A percentile compares a stretch with the other conserved stretches of the same genome.
phyloP scores from a whole-genome alignment of 306 rosid species.

The Vigna mungo region DNA sequence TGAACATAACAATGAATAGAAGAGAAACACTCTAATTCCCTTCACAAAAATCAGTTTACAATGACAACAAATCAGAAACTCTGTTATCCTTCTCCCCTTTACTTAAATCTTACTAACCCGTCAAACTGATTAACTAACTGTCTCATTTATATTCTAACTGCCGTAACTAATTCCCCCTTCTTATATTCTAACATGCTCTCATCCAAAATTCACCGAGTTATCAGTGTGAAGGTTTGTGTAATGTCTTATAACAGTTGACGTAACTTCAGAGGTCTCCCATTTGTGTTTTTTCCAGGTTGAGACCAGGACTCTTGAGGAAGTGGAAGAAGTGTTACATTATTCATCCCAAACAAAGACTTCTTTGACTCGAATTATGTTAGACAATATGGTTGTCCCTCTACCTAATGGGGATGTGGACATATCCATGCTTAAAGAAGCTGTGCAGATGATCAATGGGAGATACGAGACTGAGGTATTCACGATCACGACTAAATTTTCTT shows the following conservation, averaged over 20 bases:
- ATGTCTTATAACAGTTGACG: neutral
- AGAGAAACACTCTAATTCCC: neutral
- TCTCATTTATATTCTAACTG: neutral
- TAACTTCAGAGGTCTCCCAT: neutral
- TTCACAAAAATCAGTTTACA: neutral
- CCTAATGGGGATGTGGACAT: slow-evolving; percentile 79
- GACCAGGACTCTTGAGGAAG: slow-evolving; percentile 91
- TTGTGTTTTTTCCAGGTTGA: slow-evolving; percentile 68
- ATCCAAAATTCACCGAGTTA: neutral
- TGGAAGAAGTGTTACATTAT: slow-evolving; percentile 67
- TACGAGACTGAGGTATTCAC: slow-evolving; percentile 83
- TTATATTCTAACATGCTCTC: neutral
- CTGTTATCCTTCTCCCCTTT: neutral
- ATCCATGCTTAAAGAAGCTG: slow-evolving; percentile 86
- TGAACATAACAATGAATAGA: neutral
- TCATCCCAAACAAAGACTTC: slow-evolving; percentile 79
- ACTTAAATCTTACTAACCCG: too few species aligned
- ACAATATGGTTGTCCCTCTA: slow-evolving; percentile 91
- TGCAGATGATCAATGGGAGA: slow-evolving; percentile 69
- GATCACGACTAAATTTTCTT: slow-evolving; percentile 14
- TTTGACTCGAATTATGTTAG: slow-evolving; percentile 91
- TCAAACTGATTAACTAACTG: too few species aligned
- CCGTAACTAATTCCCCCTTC: neutral
- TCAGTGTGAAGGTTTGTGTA: neutral
- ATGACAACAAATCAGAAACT: neutral